Percentiles rank a stretch among this genome's conserved stretches.
Conservation (phyloP, 1,284 basidiomycete genomes). For the Trametes polyzona region DNA sequence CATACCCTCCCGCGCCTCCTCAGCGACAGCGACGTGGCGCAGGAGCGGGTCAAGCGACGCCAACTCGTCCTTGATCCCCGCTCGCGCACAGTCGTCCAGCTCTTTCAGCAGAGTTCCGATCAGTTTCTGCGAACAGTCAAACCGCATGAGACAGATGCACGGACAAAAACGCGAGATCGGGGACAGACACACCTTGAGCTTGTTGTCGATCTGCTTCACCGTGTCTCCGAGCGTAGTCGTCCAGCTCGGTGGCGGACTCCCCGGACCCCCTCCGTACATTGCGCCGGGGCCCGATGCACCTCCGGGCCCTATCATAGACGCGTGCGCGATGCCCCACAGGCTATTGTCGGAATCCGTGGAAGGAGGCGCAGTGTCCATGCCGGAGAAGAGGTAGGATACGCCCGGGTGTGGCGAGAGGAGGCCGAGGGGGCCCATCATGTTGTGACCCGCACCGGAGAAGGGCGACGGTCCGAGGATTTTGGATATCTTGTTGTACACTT, state of each 20-base stretch:
- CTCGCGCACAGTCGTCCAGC: constrained; percentile 77
- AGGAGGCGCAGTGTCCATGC: constrained; percentile 32
- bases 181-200: constrained; percentile 70
- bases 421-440: constrained; percentile 79
- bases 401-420: constrained; percentile 75
- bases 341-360: constrained; percentile 51
- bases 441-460: constrained; percentile 63
- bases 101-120: constrained; percentile 77
- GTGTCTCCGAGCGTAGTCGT: constrained; percentile 67
- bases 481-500: constrained; percentile 84
- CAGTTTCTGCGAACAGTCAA: constrained; percentile 64
- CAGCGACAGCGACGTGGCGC: constrained; percentile 49
- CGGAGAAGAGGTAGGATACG: constrained; percentile 76
- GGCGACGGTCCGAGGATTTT: constrained; percentile 79
- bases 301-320: constrained; percentile 29
- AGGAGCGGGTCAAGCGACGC: constrained; percentile 78
- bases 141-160: constrained; percentile 7
- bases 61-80: constrained; percentile 80
- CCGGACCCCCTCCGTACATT: constrained; percentile 42
- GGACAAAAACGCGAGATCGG: background rate
- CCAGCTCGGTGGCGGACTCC: constrained; percentile 64
- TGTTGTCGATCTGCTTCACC: constrained; percentile 78
- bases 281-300: constrained; percentile 19
- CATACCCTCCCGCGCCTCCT: constrained; percentile 29
- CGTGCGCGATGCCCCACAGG: constrained; percentile 74